Evolutionary conservation across 2,329 filamentous ascomycete genomes (phyloP), one percentile per base, ranked within the genome.

Genomic region (Trichoderma breve): DNA sequence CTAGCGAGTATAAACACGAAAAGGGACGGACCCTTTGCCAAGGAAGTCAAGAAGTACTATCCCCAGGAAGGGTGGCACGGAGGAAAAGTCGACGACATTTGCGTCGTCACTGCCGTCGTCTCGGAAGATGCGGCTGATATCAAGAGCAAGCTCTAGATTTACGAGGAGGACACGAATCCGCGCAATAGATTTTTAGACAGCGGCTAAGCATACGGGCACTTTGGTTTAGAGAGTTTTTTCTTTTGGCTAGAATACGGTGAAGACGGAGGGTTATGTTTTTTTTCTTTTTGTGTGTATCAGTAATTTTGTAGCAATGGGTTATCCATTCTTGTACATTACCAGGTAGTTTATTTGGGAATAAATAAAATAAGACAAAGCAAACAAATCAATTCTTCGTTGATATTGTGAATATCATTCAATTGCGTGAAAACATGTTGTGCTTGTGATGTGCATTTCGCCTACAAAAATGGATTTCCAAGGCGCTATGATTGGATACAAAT

Each of bases 31-130:
- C 96, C 96, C 0, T 99, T 99, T 81, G 94, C 96, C 53, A 97
- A 93, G 82, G 94, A 98, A 81, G 94, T 98, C 24, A 93, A 96
- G 80, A 93, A 91, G 78, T 91, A 93, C 78, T 97, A 93, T 76
- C 95, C 96, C 0, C 86, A 91, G 47, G 95, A 98, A 81, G 89
- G 90, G 72, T 99, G 93, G 89, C 90, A 90, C 72, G 96, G 96
- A 72, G 96, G 96, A 67, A 99, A 99, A 82, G 89, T 97, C 24
- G 96, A 99, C 80, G 96, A 99, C 81, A 98, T 99, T 72, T 95
- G 94, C 77, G 94, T 94, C 5, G 85, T 99, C 65, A 91, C 95
- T 15, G 89, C 91, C 36, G 85, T 97, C 34, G 93, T 93, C 1
- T 90, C 93, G 9, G 91, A 95, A 75, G 89, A 91, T 21, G 62